Evolutionary conservation across 2,329 filamentous ascomycete genomes (phyloP).

Genomic region (Teratosphaeria nubilosa): DNA sequence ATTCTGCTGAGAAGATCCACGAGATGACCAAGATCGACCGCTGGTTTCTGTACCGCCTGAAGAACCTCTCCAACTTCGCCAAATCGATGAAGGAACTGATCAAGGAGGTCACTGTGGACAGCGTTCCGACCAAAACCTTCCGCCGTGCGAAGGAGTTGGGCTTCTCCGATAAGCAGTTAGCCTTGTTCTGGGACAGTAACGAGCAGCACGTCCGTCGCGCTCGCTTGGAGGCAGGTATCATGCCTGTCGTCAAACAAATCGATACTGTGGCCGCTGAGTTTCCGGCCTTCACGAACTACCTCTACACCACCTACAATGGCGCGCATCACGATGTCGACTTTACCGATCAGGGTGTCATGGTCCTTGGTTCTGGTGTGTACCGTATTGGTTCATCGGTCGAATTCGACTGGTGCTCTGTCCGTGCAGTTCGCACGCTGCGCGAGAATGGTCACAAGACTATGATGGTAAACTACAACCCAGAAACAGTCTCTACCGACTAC

Average conservation of each 20-base stretch:
- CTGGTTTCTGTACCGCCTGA: slow-evolving; percentile 91
- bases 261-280: slow-evolving; percentile 98
- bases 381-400: slow-evolving; percentile 95
- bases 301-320: slow-evolving; percentile 93
- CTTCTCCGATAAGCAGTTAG: slow-evolving; percentile 87
- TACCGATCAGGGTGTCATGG: slow-evolving; percentile 88
- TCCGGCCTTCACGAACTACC: slow-evolving; percentile 87
- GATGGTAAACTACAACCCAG: slow-evolving; percentile 92
- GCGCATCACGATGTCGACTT: slow-evolving; percentile 75
- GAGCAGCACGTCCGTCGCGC: slow-evolving; percentile 79
- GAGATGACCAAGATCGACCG: slow-evolving; percentile 97
- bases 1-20: slow-evolving; percentile 94
- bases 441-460: slow-evolving; percentile 82
- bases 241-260: slow-evolving; percentile 91
- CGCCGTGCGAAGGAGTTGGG: slow-evolving; percentile 84
- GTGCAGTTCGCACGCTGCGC: slow-evolving; percentile 82
- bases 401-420: slow-evolving; percentile 97
- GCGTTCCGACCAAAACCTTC: slow-evolving; percentile 54
- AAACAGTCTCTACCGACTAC: slow-evolving; percentile 77
- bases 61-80: slow-evolving; percentile 80
- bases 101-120: slow-evolving; percentile 58
- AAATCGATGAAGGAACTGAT: slow-evolving; percentile 48
- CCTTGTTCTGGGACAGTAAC: slow-evolving; percentile 89
- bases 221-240: slow-evolving; percentile 76
- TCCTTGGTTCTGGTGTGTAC: slow-evolving; percentile 91